Evolutionary conservation across 768 basidiomycete genomes (phyloP), one percentile per base, ranked within the genome.

Genomic region (Podaxis rugospora): DNA sequence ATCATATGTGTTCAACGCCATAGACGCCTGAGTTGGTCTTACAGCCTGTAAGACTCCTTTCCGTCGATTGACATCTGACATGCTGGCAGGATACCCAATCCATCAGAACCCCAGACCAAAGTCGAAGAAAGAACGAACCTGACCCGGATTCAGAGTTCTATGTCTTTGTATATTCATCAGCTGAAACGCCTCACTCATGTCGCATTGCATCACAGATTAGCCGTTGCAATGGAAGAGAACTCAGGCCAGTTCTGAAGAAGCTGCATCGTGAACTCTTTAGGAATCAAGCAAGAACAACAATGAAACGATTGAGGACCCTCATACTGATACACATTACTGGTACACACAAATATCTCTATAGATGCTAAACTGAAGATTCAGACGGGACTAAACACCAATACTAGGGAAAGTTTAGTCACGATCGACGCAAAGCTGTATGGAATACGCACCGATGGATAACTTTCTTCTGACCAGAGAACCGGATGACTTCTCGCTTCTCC

Each of bases 401-500:
- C 59, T 61, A 50, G 21, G 18, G 52, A 39, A 36, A 55, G 25
- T 27, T 61, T 25, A 61, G 47, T 44, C 23, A 35, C 23, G 9
- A 27, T 28, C 25, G 32, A 27, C 6, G 21, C 32, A 54, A 46
- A 37, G 18, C n/a, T 55, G 40, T 9, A 25, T 13, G 28, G 7
- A 13, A 44, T 35, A 53, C 59, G 35, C 13, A 32, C 51, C 18
- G 51, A 51, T 55, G 36, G 18, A 39, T 25, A 61, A 60, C 75
- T 63, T 49, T 77, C 78, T 61, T 61, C 81, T 89, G 89, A 5
- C 87, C 86, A 37, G 90, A 88, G 73, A 98, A 99, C 67, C 93
- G 80, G 23, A 99, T 80, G n/a, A 96, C 83, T 71, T 99, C 97
- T 64, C 94, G 80, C 78, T 97, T 96, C 80, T 99, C 97, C 77